Evolutionary conservation across 306 rosid genomes (phyloP), one percentile per base, ranked within the genome.

Genomic region (Prunus fruticosa): DNA sequence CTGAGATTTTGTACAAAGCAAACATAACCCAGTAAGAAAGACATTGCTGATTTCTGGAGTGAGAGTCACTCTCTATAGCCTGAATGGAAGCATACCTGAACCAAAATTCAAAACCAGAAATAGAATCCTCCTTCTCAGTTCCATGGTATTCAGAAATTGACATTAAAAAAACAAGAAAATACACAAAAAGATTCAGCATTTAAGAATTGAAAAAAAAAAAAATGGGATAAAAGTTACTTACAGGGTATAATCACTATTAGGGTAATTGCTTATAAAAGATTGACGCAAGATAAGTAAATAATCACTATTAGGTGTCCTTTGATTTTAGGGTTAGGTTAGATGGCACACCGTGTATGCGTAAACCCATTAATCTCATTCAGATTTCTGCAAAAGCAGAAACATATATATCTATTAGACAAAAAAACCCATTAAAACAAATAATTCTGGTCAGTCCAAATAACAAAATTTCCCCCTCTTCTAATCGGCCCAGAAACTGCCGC

Each of bases 21-120:
- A 88, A 86, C 32, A 90, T 57, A 72, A 88, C 86, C 96, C 92
- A 90, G 64, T 84, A 90, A 27, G 74, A 62, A 78, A 90, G 96
- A 79, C 96, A 88, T 61, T 67, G 89, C 80, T 79, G 88, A 81
- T 90, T 84, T 43, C 77, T 80, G 84, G 85, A 78, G 76, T 62
- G 85, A 11, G 87, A 88, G 43, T 75, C 87, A 76, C 88, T 90
- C 85, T 86, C 87, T 81, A 90, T 52, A 28, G 84, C 83, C 76
- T 78, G 73, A 78, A 86, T 49, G 52, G 96, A 86, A 74, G 75
- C 87, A 22, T 78, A 84, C 82, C 96, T 90, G 78, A 19, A 75
- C 28, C 67, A 73, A 46, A 11, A 74, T 61, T n/a, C 0, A 5
- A 67, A 70, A 66, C 78, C 41, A 54, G 22, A 51, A 49, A 41